Percentiles rank a stretch among this genome's conserved stretches.
Evolutionary conservation across 106 monocot species (phyloP).

Genomic region (Phalaenopsis aphrodite): DNA sequence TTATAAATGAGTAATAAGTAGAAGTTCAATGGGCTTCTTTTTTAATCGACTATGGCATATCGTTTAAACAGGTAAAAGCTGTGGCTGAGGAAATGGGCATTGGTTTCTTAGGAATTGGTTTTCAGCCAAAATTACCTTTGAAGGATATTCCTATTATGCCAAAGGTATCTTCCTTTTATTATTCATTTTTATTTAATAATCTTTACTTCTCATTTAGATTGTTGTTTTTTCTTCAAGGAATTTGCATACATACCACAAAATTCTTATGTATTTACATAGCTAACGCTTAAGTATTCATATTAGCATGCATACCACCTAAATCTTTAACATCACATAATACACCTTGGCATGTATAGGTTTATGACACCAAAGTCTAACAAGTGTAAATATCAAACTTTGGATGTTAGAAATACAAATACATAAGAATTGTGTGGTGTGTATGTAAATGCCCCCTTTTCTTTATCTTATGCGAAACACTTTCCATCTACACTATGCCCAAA

Average conservation of each 20-base stretch:
- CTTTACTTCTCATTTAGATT: neutral
- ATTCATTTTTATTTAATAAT: neutral
- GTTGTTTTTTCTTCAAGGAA: neutral
- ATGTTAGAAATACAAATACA: no score
- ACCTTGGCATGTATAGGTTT: no score
- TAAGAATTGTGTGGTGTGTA: no score
- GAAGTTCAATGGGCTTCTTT: neutral
- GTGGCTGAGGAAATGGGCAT: slow-evolving; percentile 95
- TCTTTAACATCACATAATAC: no score
- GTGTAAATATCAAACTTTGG: no score
- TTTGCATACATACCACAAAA: no score
- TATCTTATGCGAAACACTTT: neutral
- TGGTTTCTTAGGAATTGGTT: slow-evolving; percentile 96
- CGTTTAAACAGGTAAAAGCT: slow-evolving; percentile 79
- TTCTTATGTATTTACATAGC: no score
- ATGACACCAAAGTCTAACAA: no score
- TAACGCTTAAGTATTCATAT: no score
- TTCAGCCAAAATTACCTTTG: slow-evolving; percentile 87
- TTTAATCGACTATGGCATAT: neutral
- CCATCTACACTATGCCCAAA: neutral
- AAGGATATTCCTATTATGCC: slow-evolving; percentile 98
- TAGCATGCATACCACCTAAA: no score
- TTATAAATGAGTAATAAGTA: neutral
- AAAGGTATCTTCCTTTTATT: slow-evolving; percentile 47
- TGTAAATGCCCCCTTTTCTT: neutral